phyloP scores from a whole-genome alignment of 2,329 filamentous ascomycete species.

The Graphilbum sp. region DNA sequence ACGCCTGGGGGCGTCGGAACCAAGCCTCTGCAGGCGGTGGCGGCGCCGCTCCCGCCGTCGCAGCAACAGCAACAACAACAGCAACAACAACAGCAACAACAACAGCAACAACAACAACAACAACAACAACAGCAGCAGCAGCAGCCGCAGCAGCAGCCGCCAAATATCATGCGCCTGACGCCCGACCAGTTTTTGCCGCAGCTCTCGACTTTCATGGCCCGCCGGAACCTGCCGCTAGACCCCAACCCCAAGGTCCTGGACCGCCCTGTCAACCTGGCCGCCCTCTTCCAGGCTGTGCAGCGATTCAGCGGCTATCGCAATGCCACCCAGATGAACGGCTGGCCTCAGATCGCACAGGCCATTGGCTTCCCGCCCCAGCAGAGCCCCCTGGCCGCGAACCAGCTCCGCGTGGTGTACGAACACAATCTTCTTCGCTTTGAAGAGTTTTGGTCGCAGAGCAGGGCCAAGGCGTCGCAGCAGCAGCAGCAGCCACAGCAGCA shows the following conservation, averaged over 20 bases:
- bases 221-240: conserved; percentile 58
- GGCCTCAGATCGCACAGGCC: conserved; percentile 54
- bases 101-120: conserved; percentile 22
- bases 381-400: conserved; percentile 47
- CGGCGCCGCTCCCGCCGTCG: too few species aligned
- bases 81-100: conserved; percentile 21
- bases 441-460: conserved; percentile 43
- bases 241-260: conserved; percentile 57
- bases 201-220: conserved; percentile 60
- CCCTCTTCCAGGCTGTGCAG: conserved; percentile 62
- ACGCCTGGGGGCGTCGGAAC: too few species aligned
- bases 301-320: conserved; percentile 64
- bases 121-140: conserved; percentile 18
- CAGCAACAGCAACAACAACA: too few species aligned
- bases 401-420: conserved; percentile 60
- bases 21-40: too few species aligned
- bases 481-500: conserved; percentile 9
- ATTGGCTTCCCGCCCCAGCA: conserved; percentile 47
- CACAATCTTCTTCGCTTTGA: conserved; percentile 66
- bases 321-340: conserved; percentile 52
- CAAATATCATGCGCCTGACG: conserved; percentile 24
- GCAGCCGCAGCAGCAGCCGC: conserved; percentile 12
- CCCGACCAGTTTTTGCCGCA: conserved; percentile 62
- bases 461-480: conserved; percentile 34
- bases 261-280: conserved; percentile 56